These are phyloP conservation scores for Fusarium subtropicale DNA, from an alignment of 2,329 filamentous ascomycete species.

Conservation along the genomic window DNA sequence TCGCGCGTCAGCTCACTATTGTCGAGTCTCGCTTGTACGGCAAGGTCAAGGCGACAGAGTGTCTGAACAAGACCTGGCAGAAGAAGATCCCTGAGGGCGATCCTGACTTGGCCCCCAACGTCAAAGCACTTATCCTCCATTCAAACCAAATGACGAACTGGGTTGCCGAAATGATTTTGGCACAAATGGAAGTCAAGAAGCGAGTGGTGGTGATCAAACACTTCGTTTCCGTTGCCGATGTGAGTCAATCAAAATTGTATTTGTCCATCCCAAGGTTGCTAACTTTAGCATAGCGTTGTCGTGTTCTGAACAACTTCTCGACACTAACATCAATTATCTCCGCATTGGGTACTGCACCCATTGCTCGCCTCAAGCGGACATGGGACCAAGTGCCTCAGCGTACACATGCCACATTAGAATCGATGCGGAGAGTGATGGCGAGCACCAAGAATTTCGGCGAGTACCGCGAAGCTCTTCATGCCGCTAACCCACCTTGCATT, in stretches of 20 bases:
- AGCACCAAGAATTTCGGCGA: slow-evolving; percentile 99
- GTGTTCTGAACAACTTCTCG: slow-evolving; percentile 93
- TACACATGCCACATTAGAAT: slow-evolving; percentile 82
- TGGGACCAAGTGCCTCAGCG: slow-evolving; percentile 94
- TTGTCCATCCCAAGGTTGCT: slow-evolving; percentile 10
- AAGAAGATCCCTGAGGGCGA: slow-evolving; percentile 89
- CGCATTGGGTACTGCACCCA: slow-evolving; percentile 91
- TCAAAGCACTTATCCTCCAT: slow-evolving; percentile 95
- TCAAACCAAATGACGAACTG: slow-evolving; percentile 99
- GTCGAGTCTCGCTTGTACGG: slow-evolving; percentile 95
- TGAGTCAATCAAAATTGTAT: slow-evolving; percentile 61
- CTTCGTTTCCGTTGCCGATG: slow-evolving; percentile 95
- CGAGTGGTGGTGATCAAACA: slow-evolving; percentile 98
- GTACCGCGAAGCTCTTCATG: slow-evolving; percentile 92
- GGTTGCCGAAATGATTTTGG: slow-evolving; percentile 99
- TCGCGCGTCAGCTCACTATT: slow-evolving; percentile 96
- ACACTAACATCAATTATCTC: slow-evolving; percentile 98
- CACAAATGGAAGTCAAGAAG: slow-evolving; percentile 93
- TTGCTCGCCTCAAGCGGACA: slow-evolving; percentile 90
- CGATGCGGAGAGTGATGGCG: slow-evolving; percentile 93
- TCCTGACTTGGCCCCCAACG: slow-evolving; percentile 88
- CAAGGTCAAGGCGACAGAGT: slow-evolving; percentile 96
- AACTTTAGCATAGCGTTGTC: slow-evolving; percentile 79
- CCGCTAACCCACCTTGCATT: slow-evolving; percentile 95
- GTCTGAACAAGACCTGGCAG: slow-evolving; percentile 98